These are phyloP conservation scores for Artemisia argyi DNA, from an alignment of 129 eudicot genomes.

Conservation along the genomic window DNA sequence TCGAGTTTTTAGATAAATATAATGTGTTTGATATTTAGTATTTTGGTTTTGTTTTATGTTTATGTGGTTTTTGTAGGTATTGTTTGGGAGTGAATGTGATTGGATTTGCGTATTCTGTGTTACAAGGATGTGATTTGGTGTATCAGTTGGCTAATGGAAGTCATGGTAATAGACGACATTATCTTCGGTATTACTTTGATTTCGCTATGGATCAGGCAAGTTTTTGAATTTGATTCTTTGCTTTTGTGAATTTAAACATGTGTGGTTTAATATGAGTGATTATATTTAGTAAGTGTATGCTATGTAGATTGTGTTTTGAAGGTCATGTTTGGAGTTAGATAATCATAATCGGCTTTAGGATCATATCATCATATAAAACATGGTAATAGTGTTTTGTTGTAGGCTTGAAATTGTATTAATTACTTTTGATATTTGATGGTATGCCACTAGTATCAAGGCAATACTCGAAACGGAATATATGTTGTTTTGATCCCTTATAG, in stretches of 20 bases:
- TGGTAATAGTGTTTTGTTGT: not conserved
- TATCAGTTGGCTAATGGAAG: conserved; percentile 59
- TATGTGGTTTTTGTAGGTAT: conserved; percentile 51
- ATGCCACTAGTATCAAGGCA: too few species aligned
- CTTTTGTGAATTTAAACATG: not conserved
- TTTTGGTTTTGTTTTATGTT: not conserved
- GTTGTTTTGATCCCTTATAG: too few species aligned
- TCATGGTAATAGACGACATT: conserved; percentile 35
- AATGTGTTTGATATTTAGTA: not conserved
- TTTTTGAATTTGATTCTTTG: not conserved
- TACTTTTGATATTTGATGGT: not conserved
- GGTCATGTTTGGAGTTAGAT: not conserved
- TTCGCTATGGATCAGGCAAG: conserved; percentile 83
- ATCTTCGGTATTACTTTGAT: conserved; percentile 55
- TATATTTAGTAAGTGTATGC: not conserved
- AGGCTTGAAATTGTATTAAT: not conserved
- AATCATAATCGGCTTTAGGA: not conserved
- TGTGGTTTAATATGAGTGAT: not conserved
- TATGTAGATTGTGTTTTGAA: not conserved
- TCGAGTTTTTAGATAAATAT: not conserved
- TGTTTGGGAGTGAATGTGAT: conserved; percentile 70
- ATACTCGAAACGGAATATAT: too few species aligned
- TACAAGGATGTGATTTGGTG: conserved; percentile 58
- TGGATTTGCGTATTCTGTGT: conserved; percentile 71
- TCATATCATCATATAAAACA: not conserved